Conservation (phyloP, 495 filamentous ascomycete species). For the Penicillium steckii region DNA sequence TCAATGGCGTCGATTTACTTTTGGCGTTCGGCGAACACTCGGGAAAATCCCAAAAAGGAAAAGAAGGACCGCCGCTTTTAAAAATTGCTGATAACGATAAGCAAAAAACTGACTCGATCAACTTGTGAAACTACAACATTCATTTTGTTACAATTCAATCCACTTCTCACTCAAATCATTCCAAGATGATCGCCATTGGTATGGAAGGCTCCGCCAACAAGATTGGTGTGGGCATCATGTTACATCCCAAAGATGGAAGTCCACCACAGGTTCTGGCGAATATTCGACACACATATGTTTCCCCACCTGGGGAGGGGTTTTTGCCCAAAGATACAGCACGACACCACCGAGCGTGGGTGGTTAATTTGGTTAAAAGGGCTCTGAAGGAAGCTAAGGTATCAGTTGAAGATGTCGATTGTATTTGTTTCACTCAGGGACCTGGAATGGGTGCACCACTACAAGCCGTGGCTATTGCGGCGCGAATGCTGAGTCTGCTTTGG, state of each 20-base stretch:
- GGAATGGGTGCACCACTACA: conserved; percentile 98
- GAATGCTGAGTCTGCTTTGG: conserved; percentile 84
- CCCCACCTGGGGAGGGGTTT: conserved; percentile 91
- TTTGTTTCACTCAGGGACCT: conserved; percentile 93
- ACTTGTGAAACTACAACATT: neutral
- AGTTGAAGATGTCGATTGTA: conserved; percentile 73
- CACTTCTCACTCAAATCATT: neutral
- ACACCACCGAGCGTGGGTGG: conserved; percentile 86
- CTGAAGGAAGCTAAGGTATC: conserved; percentile 64
- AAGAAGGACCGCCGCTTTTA: conserved; percentile 14
- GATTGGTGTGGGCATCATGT: conserved; percentile 89
- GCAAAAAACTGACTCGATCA: conserved; percentile 4
- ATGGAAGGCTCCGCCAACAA: conserved; percentile 99
- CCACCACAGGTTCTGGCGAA: conserved; percentile 82
- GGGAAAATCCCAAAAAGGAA: too few species aligned
- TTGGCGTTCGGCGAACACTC: too few species aligned
- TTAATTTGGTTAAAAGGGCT: conserved; percentile 73
- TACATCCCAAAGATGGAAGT: conserved; percentile 63
- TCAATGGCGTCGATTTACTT: neutral
- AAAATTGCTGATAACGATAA: conserved; percentile 27
- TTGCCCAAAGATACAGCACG: conserved; percentile 93
- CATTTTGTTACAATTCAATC: neutral
- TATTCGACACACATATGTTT: conserved; percentile 88
- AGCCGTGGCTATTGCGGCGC: conserved; percentile 79
- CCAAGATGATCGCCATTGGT: conserved; percentile 77